Conservation (phyloP, 371 early-diverging fungal genomes). For the Nematocida homosporus region DNA sequence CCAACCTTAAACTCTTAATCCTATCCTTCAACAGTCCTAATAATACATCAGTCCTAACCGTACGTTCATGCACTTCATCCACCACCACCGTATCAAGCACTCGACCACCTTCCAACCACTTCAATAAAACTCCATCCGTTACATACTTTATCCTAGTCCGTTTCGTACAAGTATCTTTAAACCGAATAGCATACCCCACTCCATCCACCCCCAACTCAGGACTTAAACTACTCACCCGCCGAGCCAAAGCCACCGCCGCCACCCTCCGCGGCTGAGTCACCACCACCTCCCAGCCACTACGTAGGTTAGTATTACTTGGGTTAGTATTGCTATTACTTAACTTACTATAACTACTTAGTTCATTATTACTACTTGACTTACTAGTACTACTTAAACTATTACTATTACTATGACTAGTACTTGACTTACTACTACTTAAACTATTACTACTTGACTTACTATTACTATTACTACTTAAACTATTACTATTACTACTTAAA, state of each 20-base stretch:
- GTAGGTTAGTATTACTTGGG: background rate
- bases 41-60: slow-evolving; percentile 65
- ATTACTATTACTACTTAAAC: background rate
- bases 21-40: slow-evolving; percentile 43
- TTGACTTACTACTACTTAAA: background rate
- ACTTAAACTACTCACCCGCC: slow-evolving; percentile 31
- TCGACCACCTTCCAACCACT: slow-evolving; percentile 20
- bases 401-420: background rate
- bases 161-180: slow-evolving; percentile 46
- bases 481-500: background rate
- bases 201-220: slow-evolving; percentile 6
- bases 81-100: slow-evolving; percentile 60
- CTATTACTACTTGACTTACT: slow-evolving; percentile 59
- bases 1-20: slow-evolving; percentile 51
- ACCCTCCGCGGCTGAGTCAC: slow-evolving; percentile 68
- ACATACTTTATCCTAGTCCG: slow-evolving; percentile 49
- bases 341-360: no score
- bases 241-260: slow-evolving; percentile 65
- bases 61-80: slow-evolving; percentile 68
- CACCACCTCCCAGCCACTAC: no score
- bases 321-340: no score
- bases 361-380: slow-evolving; percentile 58
- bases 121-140: slow-evolving; percentile 67
- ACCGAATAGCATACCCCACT: slow-evolving; percentile 67
- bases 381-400: slow-evolving; percentile 62